A percentile compares a stretch with the other conserved stretches of the same genome.
These are phyloP conservation scores for Lineolata rhizophorae DNA, from an alignment of 495 filamentous ascomycete species.

Conservation along the genomic window DNA sequence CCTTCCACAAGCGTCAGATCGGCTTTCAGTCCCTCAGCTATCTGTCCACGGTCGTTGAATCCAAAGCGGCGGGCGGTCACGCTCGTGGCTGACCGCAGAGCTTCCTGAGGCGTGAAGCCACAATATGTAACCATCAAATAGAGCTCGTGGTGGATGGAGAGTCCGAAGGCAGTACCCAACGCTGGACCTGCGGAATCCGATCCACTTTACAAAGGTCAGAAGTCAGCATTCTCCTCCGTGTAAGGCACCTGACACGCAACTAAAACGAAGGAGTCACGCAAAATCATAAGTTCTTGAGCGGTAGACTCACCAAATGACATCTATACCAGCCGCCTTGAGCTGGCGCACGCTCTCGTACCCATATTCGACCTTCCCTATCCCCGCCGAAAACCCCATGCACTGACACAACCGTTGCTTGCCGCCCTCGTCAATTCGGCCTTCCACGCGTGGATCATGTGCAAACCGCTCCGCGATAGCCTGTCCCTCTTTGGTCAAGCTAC, in stretches of 20 bases:
- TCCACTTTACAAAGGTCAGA: too few species aligned
- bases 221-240: conserved; percentile 4
- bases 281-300: too few species aligned
- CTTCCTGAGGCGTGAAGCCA: conserved; percentile 16
- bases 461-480: conserved; percentile 12
- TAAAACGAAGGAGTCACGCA: not conserved
- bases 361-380: conserved; percentile 9
- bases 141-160: conserved; percentile 17
- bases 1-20: conserved; percentile 17
- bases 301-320: conserved; percentile 16
- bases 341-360: conserved; percentile 16
- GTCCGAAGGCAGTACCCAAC: conserved; percentile 16
- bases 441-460: conserved; percentile 14
- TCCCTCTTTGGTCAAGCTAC: conserved; percentile 15
- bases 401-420: conserved; percentile 10
- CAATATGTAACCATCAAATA: conserved; percentile 14
- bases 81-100: conserved; percentile 13
- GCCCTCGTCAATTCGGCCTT: conserved; percentile 10
- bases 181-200: conserved; percentile 16
- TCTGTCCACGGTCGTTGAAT: conserved; percentile 15
- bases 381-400: conserved; percentile 13
- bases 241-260: not conserved
- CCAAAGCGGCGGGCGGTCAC: conserved; percentile 14
- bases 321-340: conserved; percentile 14
- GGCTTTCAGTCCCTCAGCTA: conserved; percentile 13